Evolutionary conservation across 2,329 filamentous ascomycete genomes (phyloP), one percentile per base, ranked within the genome.

Genomic region (Epichloe gansuensis): DNA sequence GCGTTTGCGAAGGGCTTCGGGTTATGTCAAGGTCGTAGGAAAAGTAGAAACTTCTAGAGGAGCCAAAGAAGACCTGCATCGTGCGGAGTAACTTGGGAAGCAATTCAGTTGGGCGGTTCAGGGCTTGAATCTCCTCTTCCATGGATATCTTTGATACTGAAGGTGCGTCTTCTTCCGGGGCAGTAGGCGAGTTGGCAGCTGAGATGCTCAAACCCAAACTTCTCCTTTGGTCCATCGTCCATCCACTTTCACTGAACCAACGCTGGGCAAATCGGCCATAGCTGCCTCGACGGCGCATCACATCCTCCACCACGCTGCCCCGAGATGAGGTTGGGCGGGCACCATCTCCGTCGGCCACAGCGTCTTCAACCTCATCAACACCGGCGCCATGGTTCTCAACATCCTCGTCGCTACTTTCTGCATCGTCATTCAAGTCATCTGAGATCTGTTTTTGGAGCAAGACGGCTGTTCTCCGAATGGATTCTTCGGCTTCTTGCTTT

Each of bases 1-100:
- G 73, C 3, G 70, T 56, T 46, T 66, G 73, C 3, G 69, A 68
- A 52, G 82, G 62, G 56, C 78, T 82, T 52, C 85, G 80, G 0
- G 93, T 97, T 49, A 98, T 80, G 65, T 98, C 91, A 64, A 91
- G 79, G 58, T 98, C 93, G 66, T 98, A 96, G 0, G 91, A 91
- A 67, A 91, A 98, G 72, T 86, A 97, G 67, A 96, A 97, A 65
- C 88, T 96, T 57, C 79, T 78, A 0, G 86, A 90, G 4, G 83
- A 78, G 1, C 86, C 83, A 63, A 96, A 91, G 55, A 95, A 80
- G 52, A 97, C 80, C 62, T 88, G 88, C 2, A 89, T 84, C 35
- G 88, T 94, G 42, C 86, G 80, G 43, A 98, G 68, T 41, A 97
- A 75, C 63, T 95, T 95, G 1, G 91, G 91, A 11, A 95, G 73